phyloP scores from a whole-genome alignment of 2,329 filamentous ascomycete species.

The Fusarium chaquense region DNA sequence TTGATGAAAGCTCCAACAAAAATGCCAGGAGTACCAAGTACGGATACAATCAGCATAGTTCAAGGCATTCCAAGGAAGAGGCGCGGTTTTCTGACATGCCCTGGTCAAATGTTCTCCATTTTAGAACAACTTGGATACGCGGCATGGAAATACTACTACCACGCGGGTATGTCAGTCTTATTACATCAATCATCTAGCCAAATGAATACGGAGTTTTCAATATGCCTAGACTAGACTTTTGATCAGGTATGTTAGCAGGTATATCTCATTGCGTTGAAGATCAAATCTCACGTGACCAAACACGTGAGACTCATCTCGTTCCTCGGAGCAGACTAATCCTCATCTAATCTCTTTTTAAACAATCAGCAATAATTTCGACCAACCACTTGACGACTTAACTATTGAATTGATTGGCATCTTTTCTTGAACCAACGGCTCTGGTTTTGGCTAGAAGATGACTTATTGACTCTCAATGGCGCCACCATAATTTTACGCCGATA shows the following conservation, averaged over 20 bases:
- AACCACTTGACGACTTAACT: background rate
- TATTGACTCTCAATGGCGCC: conserved; percentile 16
- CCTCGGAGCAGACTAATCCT: background rate
- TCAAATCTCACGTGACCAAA: conserved; percentile 5
- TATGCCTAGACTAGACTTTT: no score
- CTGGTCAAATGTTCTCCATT: conserved; percentile 24
- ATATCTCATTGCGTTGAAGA: background rate
- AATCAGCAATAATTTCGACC: background rate
- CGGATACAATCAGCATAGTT: conserved; percentile 4
- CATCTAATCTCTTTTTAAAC: conserved; percentile 5
- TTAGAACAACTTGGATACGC: conserved; percentile 20
- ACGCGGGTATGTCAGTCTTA: background rate
- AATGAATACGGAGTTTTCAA: background rate
- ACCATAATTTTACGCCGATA: conserved; percentile 14
- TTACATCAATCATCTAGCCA: background rate
- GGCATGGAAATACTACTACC: conserved; percentile 4
- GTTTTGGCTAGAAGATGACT: conserved; percentile 26
- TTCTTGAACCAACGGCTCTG: background rate
- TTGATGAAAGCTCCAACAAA: conserved; percentile 1
- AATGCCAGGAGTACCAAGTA: background rate
- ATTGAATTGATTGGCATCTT: conserved; percentile 1
- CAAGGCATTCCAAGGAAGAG: conserved; percentile 32
- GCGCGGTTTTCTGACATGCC: conserved; percentile 22
- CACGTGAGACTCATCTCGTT: conserved; percentile 4
- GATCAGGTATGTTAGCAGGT: no score